Evolutionary conservation across 345 rosid species (phyloP).

Genomic region (Eucalyptus sideroxylon): DNA sequence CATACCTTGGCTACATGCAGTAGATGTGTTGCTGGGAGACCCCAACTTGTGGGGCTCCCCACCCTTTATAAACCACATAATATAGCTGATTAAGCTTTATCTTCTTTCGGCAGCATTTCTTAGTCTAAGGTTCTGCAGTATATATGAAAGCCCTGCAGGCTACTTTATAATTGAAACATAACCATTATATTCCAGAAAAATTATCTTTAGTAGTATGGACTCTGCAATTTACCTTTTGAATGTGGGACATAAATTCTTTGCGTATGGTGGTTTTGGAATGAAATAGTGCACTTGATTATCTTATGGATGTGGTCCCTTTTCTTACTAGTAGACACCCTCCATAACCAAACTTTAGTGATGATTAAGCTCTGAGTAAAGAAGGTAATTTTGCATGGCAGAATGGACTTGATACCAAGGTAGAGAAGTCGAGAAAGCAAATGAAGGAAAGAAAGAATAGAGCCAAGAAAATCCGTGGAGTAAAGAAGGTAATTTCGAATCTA

Average conservation of each 20-base stretch:
- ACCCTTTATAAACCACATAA: neutral
- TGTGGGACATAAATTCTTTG: neutral
- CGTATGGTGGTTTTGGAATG: neutral
- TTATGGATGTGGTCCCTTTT: neutral
- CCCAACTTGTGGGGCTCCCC: neutral
- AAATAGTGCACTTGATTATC: neutral
- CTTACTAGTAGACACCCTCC: neutral
- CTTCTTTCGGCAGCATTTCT: neutral
- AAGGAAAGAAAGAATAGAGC: slow-evolving; percentile 43
- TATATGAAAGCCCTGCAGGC: neutral
- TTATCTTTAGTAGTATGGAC: neutral
- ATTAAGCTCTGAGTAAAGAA: neutral
- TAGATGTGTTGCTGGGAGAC: neutral
- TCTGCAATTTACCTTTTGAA: neutral
- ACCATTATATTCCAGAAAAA: neutral
- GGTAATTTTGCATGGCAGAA: slow-evolving; percentile 10
- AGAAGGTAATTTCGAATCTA: slow-evolving; percentile 17
- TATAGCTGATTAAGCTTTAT: neutral
- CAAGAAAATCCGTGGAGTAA: slow-evolving; percentile 45
- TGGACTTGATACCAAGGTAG: slow-evolving; percentile 32
- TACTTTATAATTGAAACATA: neutral
- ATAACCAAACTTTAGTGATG: neutral
- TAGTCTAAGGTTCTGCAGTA: neutral
- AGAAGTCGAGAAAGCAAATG: slow-evolving; percentile 42
- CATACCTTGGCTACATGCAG: neutral